These are phyloP conservation scores for Suhomyces anneliseae DNA, from an alignment of 1,139 yeast genomes.

Conservation along the genomic window DNA sequence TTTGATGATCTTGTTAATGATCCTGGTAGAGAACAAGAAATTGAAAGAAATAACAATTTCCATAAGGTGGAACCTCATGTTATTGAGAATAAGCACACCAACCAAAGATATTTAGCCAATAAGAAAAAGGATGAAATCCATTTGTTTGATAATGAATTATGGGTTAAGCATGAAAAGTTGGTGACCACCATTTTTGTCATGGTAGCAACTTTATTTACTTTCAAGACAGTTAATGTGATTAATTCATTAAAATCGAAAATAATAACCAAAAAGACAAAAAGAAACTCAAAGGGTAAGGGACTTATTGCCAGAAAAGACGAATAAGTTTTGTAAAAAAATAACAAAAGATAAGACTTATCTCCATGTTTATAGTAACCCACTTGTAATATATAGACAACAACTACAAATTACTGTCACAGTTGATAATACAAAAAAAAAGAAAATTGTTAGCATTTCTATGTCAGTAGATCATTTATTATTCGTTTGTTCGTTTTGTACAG, in stretches of 20 bases:
- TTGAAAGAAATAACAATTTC: conserved; percentile 54
- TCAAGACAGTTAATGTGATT: conserved; percentile 15
- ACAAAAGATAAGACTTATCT: too few relatives aligned
- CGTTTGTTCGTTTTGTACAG: background rate
- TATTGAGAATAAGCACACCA: conserved; percentile 32
- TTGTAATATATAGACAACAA: too few relatives aligned
- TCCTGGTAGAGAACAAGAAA: conserved; percentile 46
- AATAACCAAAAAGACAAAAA: background rate
- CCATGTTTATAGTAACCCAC: too few relatives aligned
- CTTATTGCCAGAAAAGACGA: conserved; percentile 10
- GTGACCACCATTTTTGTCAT: conserved; percentile 37
- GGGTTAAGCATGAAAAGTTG: conserved; percentile 42
- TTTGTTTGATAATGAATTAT: conserved; percentile 38
- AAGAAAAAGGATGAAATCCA: conserved; percentile 38
- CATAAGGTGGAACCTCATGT: conserved; percentile 36
- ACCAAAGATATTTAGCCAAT: conserved; percentile 32
- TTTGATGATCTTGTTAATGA: conserved; percentile 50
- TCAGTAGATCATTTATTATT: too few relatives aligned
- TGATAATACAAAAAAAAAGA: background rate
- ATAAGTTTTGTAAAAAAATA: background rate
- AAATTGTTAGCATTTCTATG: too few relatives aligned
- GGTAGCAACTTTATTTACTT: conserved; percentile 21
- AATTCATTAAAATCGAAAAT: conserved; percentile 8
- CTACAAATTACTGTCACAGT: too few relatives aligned
- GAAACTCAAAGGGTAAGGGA: background rate